These are phyloP conservation scores for Kwoniella heveanensis DNA, from an alignment of 768 basidiomycete genomes.

Conservation along the genomic window DNA sequence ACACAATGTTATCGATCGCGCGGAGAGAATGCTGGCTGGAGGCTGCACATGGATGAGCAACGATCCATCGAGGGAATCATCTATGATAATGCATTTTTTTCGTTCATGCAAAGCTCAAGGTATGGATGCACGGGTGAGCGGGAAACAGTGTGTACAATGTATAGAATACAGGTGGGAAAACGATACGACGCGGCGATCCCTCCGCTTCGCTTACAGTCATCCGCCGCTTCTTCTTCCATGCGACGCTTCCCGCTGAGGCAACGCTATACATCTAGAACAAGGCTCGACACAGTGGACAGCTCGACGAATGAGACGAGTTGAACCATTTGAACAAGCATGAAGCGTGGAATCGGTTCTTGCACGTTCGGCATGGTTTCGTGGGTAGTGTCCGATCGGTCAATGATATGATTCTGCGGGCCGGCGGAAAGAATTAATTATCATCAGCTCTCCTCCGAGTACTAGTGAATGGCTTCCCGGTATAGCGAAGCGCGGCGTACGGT, in stretches of 20 bases:
- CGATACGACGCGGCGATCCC: no score
- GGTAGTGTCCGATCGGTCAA: slow-evolving; percentile 85
- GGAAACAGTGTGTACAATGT: no score
- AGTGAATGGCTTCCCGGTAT: no score
- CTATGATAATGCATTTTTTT: background rate
- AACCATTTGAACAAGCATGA: slow-evolving; percentile 79
- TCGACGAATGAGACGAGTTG: slow-evolving; percentile 68
- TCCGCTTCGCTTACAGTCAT: no score
- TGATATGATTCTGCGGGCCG: slow-evolving; percentile 74
- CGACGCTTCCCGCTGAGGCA: no score
- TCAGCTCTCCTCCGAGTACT: background rate
- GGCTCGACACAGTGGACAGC: slow-evolving; percentile 86
- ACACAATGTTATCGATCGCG: no score
- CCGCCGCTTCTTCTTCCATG: no score
- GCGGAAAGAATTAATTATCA: background rate
- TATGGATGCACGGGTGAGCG: background rate
- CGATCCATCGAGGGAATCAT: background rate
- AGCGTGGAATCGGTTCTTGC: slow-evolving; percentile 91
- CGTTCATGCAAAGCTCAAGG: background rate
- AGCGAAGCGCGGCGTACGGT: no score
- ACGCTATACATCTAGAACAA: slow-evolving; percentile 37
- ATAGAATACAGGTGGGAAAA: no score
- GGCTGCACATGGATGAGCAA: background rate
- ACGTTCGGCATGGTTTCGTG: slow-evolving; percentile 87
- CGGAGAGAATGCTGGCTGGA: background rate